phyloP scores from a whole-genome alignment of 441 rosid species.

The Geranium incanum region DNA sequence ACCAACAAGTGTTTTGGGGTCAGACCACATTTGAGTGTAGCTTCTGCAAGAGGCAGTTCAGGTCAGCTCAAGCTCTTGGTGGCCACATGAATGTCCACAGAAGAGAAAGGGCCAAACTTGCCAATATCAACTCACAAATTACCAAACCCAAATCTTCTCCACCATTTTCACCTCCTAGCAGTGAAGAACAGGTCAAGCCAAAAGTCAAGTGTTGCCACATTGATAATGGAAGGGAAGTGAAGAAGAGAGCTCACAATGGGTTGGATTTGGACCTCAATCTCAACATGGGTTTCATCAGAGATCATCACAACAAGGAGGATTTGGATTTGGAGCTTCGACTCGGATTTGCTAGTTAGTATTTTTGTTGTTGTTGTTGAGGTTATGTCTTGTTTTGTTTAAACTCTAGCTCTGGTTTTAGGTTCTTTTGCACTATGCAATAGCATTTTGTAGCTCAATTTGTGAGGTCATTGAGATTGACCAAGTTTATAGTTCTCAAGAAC shows the following conservation, averaged over 20 bases:
- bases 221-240: background rate
- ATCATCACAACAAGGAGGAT: conserved; percentile 24
- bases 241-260: conserved; percentile 13
- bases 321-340: conserved; percentile 47
- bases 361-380: background rate
- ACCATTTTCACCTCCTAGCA: conserved; percentile 20
- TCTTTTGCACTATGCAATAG: background rate
- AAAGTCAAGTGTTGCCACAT: background rate
- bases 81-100: conserved; percentile 86
- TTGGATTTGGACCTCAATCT: conserved; percentile 31
- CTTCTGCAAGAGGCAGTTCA: conserved; percentile 66
- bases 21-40: conserved; percentile 55
- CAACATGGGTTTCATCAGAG: conserved; percentile 28
- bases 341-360: conserved; percentile 23
- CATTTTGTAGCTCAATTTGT: too few species aligned
- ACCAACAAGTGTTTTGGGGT: conserved; percentile 38
- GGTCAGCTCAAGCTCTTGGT: conserved; percentile 86
- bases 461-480: too few species aligned
- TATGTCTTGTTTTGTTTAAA: background rate
- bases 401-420: background rate
- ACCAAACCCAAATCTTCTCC: conserved; percentile 25
- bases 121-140: conserved; percentile 32
- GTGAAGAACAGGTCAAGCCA: background rate
- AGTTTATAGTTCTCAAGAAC: too few species aligned
- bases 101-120: conserved; percentile 73